Evolutionary conservation across 495 filamentous ascomycete genomes (phyloP).

Genomic region (Penicillium salamii): DNA sequence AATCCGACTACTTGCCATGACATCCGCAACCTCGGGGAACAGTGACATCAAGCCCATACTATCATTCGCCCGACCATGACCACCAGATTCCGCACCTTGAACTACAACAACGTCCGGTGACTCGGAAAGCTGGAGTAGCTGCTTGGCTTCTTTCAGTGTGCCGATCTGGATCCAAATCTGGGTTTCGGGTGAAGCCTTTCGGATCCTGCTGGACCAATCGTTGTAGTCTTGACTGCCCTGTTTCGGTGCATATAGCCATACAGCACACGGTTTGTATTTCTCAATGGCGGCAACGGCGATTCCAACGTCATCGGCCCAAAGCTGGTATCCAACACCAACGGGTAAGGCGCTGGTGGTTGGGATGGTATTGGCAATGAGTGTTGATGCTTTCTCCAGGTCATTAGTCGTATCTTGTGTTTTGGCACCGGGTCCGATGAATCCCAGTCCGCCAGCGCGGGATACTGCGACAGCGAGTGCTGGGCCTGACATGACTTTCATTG

Average conservation of each 20-base stretch:
- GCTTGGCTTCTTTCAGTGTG: constrained; percentile 53
- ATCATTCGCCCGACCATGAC: constrained; percentile 59
- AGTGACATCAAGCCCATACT: constrained; percentile 58
- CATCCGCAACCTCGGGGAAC: constrained; percentile 58
- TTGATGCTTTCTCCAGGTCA: constrained; percentile 35
- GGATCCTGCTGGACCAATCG: constrained; percentile 52
- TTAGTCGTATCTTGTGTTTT: constrained; percentile 31
- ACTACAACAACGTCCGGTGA: constrained; percentile 67
- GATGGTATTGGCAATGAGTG: constrained; percentile 17
- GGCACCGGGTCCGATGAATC: constrained; percentile 43
- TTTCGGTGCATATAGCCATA: constrained; percentile 68
- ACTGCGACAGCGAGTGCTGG: constrained; percentile 56
- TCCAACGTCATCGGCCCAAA: constrained; percentile 51
- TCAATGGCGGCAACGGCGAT: constrained; percentile 40
- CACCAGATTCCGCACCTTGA: constrained; percentile 72
- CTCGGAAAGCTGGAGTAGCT: constrained; percentile 30
- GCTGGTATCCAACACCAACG: constrained; percentile 61
- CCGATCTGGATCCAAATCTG: constrained; percentile 70
- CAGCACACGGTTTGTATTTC: constrained; percentile 56
- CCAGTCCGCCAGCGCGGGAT: constrained; percentile 64
- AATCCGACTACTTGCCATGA: constrained; percentile 44
- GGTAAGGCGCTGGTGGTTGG: constrained; percentile 40
- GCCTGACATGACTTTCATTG: constrained; percentile 70
- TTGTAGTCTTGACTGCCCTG: constrained; percentile 45
- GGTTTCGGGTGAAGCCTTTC: constrained; percentile 41